phyloP scores from a whole-genome alignment of 1,284 basidiomycete species.

The Chalciporus sp. region DNA sequence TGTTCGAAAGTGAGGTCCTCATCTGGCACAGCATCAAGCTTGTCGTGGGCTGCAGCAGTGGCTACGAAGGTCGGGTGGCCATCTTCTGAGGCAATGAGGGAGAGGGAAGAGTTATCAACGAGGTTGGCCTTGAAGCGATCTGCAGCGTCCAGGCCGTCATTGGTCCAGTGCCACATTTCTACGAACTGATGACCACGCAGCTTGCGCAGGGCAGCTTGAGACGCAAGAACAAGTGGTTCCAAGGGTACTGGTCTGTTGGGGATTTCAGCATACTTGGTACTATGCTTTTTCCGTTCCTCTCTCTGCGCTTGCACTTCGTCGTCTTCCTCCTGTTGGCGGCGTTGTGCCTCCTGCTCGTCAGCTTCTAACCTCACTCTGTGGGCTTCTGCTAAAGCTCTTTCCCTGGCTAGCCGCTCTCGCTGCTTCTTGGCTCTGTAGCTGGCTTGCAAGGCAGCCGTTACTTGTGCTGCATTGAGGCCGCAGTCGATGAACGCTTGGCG shows the following conservation, averaged over 20 bases:
- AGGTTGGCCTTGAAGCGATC: not conserved
- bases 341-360: too few species aligned
- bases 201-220: not conserved
- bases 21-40: not conserved
- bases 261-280: not conserved
- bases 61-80: not conserved
- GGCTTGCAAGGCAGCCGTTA: too few species aligned
- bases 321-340: too few species aligned
- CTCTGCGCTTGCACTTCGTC: too few species aligned
- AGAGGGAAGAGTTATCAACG: not conserved
- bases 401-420: too few species aligned
- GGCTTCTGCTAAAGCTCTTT: too few species aligned
- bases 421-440: too few species aligned
- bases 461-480: too few species aligned
- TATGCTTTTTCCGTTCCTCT: not conserved
- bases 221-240: not conserved
- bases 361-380: too few species aligned
- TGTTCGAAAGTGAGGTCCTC: not conserved
- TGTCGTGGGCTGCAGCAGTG: not conserved
- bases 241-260: not conserved
- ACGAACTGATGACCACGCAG: not conserved
- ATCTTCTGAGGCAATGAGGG: not conserved
- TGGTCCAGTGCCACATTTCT: not conserved
- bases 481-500: too few species aligned
- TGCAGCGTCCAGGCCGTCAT: not conserved